Base-by-base conservation (phyloP, 2,329 filamentous ascomycete genomes). In the Achaetomium macrosporum region DNA sequence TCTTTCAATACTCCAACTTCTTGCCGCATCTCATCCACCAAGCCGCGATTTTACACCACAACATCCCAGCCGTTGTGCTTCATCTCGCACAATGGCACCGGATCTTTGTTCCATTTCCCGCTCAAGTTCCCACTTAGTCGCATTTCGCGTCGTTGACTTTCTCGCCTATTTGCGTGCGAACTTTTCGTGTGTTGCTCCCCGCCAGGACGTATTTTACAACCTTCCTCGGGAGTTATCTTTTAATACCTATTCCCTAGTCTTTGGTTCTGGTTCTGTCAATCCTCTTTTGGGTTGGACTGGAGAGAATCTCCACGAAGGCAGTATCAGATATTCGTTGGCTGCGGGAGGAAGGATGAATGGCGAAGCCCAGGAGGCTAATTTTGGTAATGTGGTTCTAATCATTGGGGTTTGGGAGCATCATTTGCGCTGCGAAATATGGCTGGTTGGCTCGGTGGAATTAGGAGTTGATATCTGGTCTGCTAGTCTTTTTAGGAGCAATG, bases 71-170 rank as follows among this genome's bases (percentile, higher is more conserved):
- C 74, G 78, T 75, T 74, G 25, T 25, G 25, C 25, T 25, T 25
- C 25, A 77, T 80, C 78, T 75, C 76, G 79, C 72, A 81, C 78
- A 79, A 74, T 76, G 76, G 77, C 78, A 72, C 69, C 74, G 68
- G 64, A 68, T 25, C 37, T 13, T 31, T 33, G 61, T 66, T 71
- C 65, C 61, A 59, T 62, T 67, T 63, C 56, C 59, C 33, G 35
- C 61, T 65, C 60, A 53, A 63, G 59, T 62, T 60, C 33, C 43
- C 43, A 25, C 59, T 61, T 63, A 60, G 55, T 64, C 60, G 55
- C 61, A 57, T 64, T 63, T 41, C 63, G 48, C 45, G 46, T 47
- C 48, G 37, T 17, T 33, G 41, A 35, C 41, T 39, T 37, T 41
- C 17, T 45, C 61, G 64, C 63, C 63, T 53, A 60, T 61, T 65